Conservation (phyloP, 2,329 filamentous ascomycete species). For the Clarireedia paspali region DNA sequence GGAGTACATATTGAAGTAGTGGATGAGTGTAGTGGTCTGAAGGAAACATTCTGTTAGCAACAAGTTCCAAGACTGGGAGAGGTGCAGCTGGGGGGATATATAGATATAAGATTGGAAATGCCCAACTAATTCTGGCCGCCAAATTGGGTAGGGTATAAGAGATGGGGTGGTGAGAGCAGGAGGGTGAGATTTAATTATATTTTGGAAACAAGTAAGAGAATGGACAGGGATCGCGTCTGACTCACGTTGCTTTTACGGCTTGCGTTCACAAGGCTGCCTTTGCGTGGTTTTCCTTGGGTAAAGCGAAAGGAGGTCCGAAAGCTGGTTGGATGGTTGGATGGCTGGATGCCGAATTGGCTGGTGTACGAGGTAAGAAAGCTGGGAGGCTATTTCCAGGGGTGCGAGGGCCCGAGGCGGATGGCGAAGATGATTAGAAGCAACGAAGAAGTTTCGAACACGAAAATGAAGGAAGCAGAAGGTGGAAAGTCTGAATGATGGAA, state of each 20-base stretch:
- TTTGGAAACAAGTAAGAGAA: not conserved
- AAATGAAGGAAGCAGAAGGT: not conserved
- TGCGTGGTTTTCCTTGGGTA: not conserved
- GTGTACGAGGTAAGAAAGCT: constrained; percentile 6
- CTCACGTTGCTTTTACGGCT: constrained; percentile 19
- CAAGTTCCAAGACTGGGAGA: not conserved
- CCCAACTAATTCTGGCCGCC: not conserved
- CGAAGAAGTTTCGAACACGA: not conserved
- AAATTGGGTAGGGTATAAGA: not conserved
- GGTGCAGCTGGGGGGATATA: not conserved
- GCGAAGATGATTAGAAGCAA: not conserved
- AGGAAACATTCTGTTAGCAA: constrained; percentile 5
- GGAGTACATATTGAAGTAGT: constrained; percentile 21
- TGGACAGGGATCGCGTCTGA: constrained; percentile 10
- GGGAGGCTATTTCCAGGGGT: constrained; percentile 5
- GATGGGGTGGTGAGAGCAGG: not conserved
- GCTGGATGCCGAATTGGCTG: constrained; percentile 1
- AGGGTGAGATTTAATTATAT: constrained; percentile 2
- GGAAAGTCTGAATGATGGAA: not conserved
- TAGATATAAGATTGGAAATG: constrained; percentile 1
- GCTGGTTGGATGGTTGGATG: not conserved
- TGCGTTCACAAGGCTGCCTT: constrained; percentile 8
- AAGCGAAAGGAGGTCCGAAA: constrained; percentile 7
- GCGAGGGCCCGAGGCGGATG: too few relatives aligned
- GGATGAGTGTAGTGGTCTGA: not conserved